Conservation (phyloP, 1,284 basidiomycete genomes). For the Ceratorhiza oryzae-sativae region DNA sequence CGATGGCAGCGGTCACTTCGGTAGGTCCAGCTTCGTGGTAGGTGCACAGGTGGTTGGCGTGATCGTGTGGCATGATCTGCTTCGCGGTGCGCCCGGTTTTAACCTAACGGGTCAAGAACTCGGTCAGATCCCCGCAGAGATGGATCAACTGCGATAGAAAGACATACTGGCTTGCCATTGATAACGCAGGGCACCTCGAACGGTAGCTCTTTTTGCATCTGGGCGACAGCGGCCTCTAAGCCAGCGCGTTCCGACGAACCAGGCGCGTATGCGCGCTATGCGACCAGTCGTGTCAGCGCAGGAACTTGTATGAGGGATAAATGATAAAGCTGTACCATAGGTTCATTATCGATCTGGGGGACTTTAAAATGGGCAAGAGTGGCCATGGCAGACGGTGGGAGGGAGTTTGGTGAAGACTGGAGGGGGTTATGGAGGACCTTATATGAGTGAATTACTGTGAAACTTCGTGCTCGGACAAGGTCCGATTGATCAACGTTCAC, state of each 20-base stretch:
- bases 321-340: constrained; percentile 72
- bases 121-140: background rate
- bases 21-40: constrained; percentile 90
- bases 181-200: constrained; percentile 93
- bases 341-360: constrained; percentile 87
- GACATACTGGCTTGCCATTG: constrained; percentile 83
- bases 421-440: constrained; percentile 1
- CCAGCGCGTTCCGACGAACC: constrained; percentile 81
- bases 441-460: background rate
- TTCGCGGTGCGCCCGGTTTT: constrained; percentile 82
- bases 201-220: constrained; percentile 84
- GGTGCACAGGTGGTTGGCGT: constrained; percentile 78
- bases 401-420: background rate
- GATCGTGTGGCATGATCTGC: constrained; percentile 85
- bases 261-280: constrained; percentile 70
- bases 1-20: constrained; percentile 82
- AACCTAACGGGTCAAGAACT: constrained; percentile 59
- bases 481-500: constrained; percentile 28
- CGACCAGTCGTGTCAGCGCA: background rate
- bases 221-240: constrained; percentile 75
- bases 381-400: constrained; percentile 49
- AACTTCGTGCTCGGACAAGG: constrained; percentile 30
- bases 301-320: background rate
- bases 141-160: background rate
- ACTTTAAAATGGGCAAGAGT: constrained; percentile 85